Percentiles rank a stretch among this genome's conserved stretches.
phyloP scores from a whole-genome alignment of 169 alveolate genomes.

The Sarcocystis neurona region DNA sequence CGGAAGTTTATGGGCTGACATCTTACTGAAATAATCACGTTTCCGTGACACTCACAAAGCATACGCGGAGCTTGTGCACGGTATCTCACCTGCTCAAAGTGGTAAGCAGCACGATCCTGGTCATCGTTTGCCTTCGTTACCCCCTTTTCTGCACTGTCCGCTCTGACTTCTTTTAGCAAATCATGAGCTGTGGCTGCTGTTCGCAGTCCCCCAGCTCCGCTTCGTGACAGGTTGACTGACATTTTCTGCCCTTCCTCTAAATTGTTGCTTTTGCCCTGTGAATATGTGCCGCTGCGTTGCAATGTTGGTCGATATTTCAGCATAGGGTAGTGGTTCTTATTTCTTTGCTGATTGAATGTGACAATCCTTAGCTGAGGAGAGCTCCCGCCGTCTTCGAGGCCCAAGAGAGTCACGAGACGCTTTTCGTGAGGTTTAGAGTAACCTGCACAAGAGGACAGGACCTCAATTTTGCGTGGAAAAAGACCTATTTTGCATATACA shows the following conservation, averaged over 20 bases:
- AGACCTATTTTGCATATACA: neutral
- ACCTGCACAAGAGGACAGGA: neutral
- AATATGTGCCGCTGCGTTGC: neutral
- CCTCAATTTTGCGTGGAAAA: neutral
- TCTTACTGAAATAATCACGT: too few relatives aligned
- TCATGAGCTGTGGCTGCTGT: neutral
- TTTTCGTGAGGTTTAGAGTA: conserved; percentile 37
- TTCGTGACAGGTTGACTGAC: neutral
- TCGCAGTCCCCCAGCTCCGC: neutral
- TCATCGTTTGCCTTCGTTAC: neutral
- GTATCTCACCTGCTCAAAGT: neutral
- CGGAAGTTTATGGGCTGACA: too few relatives aligned
- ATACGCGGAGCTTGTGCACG: neutral
- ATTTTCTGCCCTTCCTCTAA: neutral
- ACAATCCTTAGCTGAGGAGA: conserved; percentile 29
- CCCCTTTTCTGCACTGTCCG: neutral
- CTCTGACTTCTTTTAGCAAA: neutral
- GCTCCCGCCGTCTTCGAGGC: conserved; percentile 7
- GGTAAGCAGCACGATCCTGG: neutral
- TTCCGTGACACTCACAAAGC: too few relatives aligned
- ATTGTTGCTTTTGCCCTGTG: neutral
- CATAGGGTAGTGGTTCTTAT: conserved; percentile 41
- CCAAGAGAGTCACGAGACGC: conserved; percentile 19
- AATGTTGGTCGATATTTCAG: conserved; percentile 2
- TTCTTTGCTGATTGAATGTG: conserved; percentile 39